phyloP scores from a whole-genome alignment of 169 alveolate species.

The Eimeria acervulina region DNA sequence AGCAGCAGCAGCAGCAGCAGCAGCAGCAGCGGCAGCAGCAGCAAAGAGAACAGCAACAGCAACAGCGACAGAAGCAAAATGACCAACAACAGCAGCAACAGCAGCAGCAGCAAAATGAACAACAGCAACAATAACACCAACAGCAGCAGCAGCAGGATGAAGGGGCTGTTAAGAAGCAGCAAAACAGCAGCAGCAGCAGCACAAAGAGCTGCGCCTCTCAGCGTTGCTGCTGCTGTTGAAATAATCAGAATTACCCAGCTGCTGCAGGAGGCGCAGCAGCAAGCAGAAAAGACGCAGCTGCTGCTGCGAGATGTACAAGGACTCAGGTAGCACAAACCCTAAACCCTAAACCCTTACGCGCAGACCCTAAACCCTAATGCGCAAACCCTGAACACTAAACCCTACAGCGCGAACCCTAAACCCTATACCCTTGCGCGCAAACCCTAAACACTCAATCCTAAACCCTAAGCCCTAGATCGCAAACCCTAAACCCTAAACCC shows the following conservation, averaged over 20 bases:
- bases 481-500: too few relatives aligned
- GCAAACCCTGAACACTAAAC: not conserved
- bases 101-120: not conserved
- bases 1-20: conserved; percentile 28
- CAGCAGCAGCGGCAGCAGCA: not conserved
- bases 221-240: not conserved
- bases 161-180: not conserved
- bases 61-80: not conserved
- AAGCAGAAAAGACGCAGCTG: not conserved
- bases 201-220: not conserved
- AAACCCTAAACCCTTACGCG: conserved; percentile 16
- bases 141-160: conserved; percentile 17
- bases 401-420: not conserved
- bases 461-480: too few relatives aligned
- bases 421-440: not conserved
- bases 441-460: not conserved
- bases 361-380: conserved; percentile 10
- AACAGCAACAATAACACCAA: conserved; percentile 4
- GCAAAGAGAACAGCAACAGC: not conserved
- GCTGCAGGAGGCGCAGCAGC: not conserved
- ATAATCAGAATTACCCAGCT: not conserved
- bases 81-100: not conserved
- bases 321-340: conserved; percentile 1
- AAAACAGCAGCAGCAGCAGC: not conserved
- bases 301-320: not conserved